Percentiles rank a stretch among this genome's conserved stretches.
Evolutionary conservation across 2,329 filamentous ascomycete species (phyloP).

Genomic region (Sporothrix brasiliensis): DNA sequence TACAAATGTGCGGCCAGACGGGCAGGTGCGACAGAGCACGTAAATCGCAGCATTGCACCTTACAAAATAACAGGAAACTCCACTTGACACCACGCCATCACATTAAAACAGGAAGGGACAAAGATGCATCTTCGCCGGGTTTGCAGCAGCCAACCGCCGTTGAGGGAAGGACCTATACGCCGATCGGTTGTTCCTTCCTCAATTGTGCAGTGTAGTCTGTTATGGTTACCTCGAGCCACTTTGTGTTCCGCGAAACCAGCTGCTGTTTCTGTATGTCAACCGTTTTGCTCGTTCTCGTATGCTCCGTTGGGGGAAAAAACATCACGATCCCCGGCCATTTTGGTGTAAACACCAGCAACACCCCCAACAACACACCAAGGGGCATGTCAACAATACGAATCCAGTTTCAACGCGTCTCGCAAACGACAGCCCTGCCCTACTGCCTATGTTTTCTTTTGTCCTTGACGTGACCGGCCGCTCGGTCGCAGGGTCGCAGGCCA

Average conservation of each 20-base stretch:
- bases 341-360: not conserved
- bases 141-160: not conserved
- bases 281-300: not conserved
- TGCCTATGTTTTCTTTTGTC: not conserved
- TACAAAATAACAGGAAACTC: too few species aligned
- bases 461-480: not conserved
- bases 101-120: not conserved
- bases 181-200: slow-evolving; percentile 8
- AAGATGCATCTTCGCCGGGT: not conserved
- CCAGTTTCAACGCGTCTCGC: not conserved
- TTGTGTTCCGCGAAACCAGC: not conserved
- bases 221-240: not conserved
- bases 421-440: not conserved
- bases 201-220: not conserved
- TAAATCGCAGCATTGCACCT: too few species aligned
- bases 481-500: not conserved
- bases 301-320: not conserved
- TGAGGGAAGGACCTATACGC: not conserved
- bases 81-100: too few species aligned
- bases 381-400: not conserved
- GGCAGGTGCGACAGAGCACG: slow-evolving; percentile 10
- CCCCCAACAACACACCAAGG: not conserved
- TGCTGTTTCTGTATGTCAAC: not conserved
- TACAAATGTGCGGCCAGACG: not conserved
- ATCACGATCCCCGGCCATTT: not conserved